These are phyloP conservation scores for Clonostachys rosea DNA, from an alignment of 2,329 filamentous ascomycete species.

Conservation along the genomic window DNA sequence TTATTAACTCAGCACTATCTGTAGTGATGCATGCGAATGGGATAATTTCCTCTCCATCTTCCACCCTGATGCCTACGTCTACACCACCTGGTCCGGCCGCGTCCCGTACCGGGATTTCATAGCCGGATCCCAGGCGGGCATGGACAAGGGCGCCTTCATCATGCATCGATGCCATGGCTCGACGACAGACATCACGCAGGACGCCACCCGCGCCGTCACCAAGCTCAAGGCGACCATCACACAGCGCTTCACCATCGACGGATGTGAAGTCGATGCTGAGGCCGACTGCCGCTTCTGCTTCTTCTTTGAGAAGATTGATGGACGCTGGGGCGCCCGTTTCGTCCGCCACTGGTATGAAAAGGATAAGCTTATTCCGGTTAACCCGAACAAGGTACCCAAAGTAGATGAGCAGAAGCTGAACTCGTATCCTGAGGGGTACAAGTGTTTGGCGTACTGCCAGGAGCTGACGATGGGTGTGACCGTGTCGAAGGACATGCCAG, in stretches of 20 bases:
- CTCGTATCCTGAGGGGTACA: constrained; percentile 35
- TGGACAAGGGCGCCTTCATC: constrained; percentile 35
- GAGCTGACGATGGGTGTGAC: constrained; percentile 37
- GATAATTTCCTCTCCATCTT: constrained; percentile 45
- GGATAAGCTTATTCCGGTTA: constrained; percentile 41
- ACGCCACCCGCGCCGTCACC: constrained; percentile 33
- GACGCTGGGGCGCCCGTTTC: constrained; percentile 33
- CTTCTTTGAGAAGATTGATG: constrained; percentile 33
- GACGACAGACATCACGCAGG: constrained; percentile 32
- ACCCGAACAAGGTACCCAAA: constrained; percentile 31
- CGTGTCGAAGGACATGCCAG: constrained; percentile 37
- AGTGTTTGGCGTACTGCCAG: constrained; percentile 37
- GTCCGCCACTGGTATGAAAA: constrained; percentile 48
- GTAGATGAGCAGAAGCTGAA: constrained; percentile 31
- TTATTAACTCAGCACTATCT: too few species aligned
- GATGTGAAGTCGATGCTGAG: constrained; percentile 36
- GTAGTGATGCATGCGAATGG: constrained; percentile 44
- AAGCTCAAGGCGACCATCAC: constrained; percentile 48
- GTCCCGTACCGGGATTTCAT: constrained; percentile 33
- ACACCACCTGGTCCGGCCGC: constrained; percentile 44
- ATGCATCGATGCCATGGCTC: constrained; percentile 36
- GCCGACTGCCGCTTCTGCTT: constrained; percentile 39
- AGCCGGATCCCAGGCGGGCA: constrained; percentile 26
- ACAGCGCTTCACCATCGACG: constrained; percentile 36
- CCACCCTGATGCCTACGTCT: constrained; percentile 38